phyloP scores from a whole-genome alignment of 306 rosid genomes.

The Heteromeles arbutifolia region DNA sequence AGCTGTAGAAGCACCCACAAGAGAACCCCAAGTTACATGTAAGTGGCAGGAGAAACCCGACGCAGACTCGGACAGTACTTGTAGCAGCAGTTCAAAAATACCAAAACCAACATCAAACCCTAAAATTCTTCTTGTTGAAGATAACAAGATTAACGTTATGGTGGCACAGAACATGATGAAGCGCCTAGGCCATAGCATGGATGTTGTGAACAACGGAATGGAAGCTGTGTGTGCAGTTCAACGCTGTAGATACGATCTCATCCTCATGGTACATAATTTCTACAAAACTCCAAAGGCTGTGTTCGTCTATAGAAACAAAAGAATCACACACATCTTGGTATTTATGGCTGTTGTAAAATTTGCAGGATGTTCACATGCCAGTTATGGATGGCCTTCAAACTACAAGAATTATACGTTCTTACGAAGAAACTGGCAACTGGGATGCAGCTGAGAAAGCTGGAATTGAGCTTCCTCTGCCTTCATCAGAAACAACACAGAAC shows the following conservation, averaged over 20 bases:
- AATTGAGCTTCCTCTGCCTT: slow-evolving; percentile 29
- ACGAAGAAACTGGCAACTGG: slow-evolving; percentile 85
- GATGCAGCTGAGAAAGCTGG: slow-evolving; percentile 70
- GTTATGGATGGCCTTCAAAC: slow-evolving; percentile 91
- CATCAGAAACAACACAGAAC: slow-evolving; percentile 19
- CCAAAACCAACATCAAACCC: slow-evolving; percentile 35
- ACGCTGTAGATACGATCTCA: slow-evolving; percentile 44
- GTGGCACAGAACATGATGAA: slow-evolving; percentile 92
- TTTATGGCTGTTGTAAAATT: not conserved
- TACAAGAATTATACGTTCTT: slow-evolving; percentile 79
- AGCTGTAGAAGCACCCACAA: slow-evolving; percentile 18
- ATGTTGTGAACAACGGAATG: slow-evolving; percentile 75
- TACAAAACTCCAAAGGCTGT: not conserved
- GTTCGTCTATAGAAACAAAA: not conserved
- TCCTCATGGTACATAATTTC: slow-evolving; percentile 63
- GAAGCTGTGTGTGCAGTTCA: slow-evolving; percentile 83
- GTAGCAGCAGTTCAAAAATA: slow-evolving; percentile 26
- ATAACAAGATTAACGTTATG: slow-evolving; percentile 86
- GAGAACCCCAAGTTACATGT: slow-evolving; percentile 27
- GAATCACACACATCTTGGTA: not conserved
- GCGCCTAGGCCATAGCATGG: slow-evolving; percentile 71
- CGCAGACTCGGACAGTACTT: slow-evolving; percentile 19
- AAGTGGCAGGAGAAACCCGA: slow-evolving; percentile 37
- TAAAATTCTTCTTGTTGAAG: slow-evolving; percentile 87
- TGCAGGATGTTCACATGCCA: slow-evolving; percentile 93